A percentile compares a stretch with the other conserved stretches of the same genome.
Evolutionary conservation across 2,329 filamentous ascomycete genomes (phyloP).

Genomic region (Alternaria sp.): DNA sequence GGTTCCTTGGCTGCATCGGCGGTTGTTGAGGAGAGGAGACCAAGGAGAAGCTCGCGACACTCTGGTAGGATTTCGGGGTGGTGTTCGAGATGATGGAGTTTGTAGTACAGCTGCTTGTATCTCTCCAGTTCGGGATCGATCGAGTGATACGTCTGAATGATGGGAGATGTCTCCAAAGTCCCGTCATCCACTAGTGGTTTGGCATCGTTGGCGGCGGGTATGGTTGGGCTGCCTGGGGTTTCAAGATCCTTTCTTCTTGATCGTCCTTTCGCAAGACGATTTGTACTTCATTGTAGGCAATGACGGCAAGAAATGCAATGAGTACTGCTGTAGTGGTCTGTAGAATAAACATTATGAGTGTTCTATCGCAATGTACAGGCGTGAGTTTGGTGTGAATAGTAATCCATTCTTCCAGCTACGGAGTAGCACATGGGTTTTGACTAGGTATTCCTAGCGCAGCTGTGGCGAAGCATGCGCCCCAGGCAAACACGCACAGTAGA

Average conservation of each 20-base stretch:
- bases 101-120: constrained; percentile 48
- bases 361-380: background rate
- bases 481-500: background rate
- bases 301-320: constrained; percentile 25
- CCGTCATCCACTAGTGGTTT: background rate
- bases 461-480: constrained; percentile 2
- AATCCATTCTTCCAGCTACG: background rate
- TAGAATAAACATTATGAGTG: constrained; percentile 24
- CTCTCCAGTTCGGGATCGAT: constrained; percentile 10
- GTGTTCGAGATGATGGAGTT: constrained; percentile 52
- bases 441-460: background rate
- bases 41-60: constrained; percentile 44
- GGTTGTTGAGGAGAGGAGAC: constrained; percentile 46
- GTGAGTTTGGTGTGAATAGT: background rate
- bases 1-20: constrained; percentile 20
- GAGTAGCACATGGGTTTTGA: background rate
- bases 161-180: background rate
- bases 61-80: constrained; percentile 44
- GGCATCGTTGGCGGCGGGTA: background rate
- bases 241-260: constrained; percentile 26
- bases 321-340: constrained; percentile 29
- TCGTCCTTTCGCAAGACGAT: constrained; percentile 19
- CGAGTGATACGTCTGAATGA: background rate
- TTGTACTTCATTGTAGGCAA: constrained; percentile 25
- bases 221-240: constrained; percentile 14